Evolutionary conservation across 2,329 filamentous ascomycete genomes (phyloP), one percentile per base, ranked within the genome.

Genomic region (Neoarthrinium moseri): DNA sequence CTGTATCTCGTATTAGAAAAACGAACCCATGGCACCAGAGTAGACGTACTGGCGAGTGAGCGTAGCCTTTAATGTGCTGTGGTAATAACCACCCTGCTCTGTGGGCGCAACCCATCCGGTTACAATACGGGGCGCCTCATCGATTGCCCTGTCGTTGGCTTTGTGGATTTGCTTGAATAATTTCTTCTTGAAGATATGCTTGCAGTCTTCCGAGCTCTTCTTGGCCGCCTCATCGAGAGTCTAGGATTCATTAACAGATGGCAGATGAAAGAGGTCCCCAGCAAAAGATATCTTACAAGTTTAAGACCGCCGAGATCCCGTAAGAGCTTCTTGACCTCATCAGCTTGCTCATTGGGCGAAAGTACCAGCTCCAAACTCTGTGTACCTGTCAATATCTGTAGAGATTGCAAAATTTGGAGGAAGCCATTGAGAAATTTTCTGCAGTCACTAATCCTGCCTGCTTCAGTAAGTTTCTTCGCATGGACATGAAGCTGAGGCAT

Each of bases 401-500:
- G 64, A 55, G 51, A 7, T 59, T 67, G 41, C 3, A 42, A 6
- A 15, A 85, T 61, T 0, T 76, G 72, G 33, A 64, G 69, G 4
- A 83, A 43, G 23, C 67, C 70, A 10, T 74, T 76, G 3, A 86
- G 62, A 48, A 83, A 83, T 2, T 58, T 61, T 7, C 68, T 69
- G 40, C 69, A 75, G 15, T 62, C 67, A 4, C 65, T 66, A 5
- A 67, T 60, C 21, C 62, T 56, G 10, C 51, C 50, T 5, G 51
- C 42, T 21, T 78, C 74, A 0, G 82, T 84, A 3, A 85, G 63
- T 33, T 74, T 74, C 48, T 73, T 75, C 43, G 80, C 83, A 51
- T 87, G 81, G 0, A 65, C 65, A 54, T 80, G 78, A 1, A 86
- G 68, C 34, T 73, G 69, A 2, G 81, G 81, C 3, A 85, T 71